Conservation (phyloP, 139 green algal genomes). For the Closterium sp. region DNA sequence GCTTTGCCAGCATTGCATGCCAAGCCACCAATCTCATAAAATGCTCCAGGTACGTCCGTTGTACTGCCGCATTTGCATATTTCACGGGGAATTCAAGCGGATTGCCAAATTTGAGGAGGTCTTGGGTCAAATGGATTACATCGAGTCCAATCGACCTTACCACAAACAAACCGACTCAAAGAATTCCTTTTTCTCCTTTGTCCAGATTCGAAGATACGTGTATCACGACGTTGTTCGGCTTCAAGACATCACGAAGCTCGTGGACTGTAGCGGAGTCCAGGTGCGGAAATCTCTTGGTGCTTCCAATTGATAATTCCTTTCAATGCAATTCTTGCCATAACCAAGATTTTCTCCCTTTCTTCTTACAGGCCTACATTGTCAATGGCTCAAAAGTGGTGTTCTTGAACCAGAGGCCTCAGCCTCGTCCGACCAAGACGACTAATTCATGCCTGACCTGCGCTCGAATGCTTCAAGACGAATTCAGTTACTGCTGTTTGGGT, state of each 20-base stretch:
- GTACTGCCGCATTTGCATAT: not conserved
- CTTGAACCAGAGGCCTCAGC: not conserved
- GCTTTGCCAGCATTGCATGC: conserved; percentile 39
- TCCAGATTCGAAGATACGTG: conserved; percentile 37
- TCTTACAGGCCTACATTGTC: not conserved
- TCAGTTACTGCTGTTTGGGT: not conserved
- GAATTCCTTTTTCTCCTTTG: not conserved
- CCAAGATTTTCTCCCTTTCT: not conserved
- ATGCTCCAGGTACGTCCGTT: conserved; percentile 13
- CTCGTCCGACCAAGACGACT: not conserved
- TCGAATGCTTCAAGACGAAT: not conserved
- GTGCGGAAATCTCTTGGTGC: not conserved
- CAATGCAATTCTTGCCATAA: not conserved
- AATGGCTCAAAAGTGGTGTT: not conserved
- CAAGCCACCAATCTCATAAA: conserved; percentile 4
- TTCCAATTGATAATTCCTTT: not conserved
- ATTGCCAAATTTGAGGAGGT: not conserved
- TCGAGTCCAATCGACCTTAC: conserved; percentile 7
- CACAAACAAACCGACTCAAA: not conserved
- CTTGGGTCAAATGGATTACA: not conserved
- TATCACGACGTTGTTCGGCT: conserved; percentile 44
- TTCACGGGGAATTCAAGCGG: conserved; percentile 6
- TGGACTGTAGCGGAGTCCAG: conserved; percentile 31
- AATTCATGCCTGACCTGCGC: not conserved
- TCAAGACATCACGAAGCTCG: conserved; percentile 26